A percentile compares a stretch with the other conserved stretches of the same genome.
These are phyloP conservation scores for Piromyces sp. DNA, from an alignment of 192 early-diverging fungal species.

Conservation along the genomic window DNA sequence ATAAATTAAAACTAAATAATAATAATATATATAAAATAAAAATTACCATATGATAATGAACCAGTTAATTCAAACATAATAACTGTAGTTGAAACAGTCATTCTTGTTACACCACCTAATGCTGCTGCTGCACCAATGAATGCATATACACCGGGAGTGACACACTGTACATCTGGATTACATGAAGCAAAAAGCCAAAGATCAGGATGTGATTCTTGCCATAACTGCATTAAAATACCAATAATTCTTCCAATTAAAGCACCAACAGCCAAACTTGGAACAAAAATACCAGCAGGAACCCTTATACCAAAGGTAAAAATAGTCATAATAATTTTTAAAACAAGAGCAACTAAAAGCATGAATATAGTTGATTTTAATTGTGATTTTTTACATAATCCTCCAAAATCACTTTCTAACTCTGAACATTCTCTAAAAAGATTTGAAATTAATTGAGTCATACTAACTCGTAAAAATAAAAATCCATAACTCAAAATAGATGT, in stretches of 20 bases:
- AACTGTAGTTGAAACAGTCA: conserved; percentile 83
- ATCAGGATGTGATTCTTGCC: conserved; percentile 16
- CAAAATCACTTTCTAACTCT: conserved; percentile 16
- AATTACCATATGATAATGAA: conserved; percentile 74
- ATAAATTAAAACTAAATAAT: no score
- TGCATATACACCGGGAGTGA: conserved; percentile 42
- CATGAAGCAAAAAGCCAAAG: conserved; percentile 22
- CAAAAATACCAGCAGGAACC: conserved; percentile 67
- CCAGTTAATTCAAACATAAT: conserved; percentile 99
- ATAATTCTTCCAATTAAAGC: conserved; percentile 43
- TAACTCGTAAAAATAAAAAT: conserved; percentile 43
- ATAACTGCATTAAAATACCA: conserved; percentile 2
- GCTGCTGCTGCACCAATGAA: conserved; percentile 83
- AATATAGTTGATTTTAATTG: conserved; percentile 18
- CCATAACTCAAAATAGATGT: conserved; percentile 57
- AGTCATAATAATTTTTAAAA: conserved; percentile 45
- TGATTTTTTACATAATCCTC: conserved; percentile 16
- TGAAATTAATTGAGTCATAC: conserved; percentile 66
- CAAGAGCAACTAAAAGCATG: conserved; percentile 23
- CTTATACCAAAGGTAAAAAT: conserved; percentile 52
- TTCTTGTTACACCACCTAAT: conserved; percentile 71
- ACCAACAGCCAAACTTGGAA: conserved; percentile 90
- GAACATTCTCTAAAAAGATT: conserved; percentile 81
- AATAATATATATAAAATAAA: no score
- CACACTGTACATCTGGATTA: conserved; percentile 7